phyloP scores from a whole-genome alignment of 2,329 filamentous ascomycete species.

The Xylariaceae sp. region DNA sequence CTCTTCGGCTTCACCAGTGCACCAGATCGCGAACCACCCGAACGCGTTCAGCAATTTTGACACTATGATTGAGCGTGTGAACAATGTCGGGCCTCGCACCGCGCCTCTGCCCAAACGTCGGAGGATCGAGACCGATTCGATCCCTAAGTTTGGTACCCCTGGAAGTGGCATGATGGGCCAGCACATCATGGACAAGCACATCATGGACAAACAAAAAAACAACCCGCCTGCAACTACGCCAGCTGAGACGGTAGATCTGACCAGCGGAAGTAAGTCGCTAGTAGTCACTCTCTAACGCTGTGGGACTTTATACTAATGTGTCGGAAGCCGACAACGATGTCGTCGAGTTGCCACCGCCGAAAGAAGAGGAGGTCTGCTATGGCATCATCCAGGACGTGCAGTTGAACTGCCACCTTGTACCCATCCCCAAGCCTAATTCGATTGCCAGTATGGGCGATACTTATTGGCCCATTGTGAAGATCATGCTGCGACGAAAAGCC shows the following conservation, averaged over 20 bases:
- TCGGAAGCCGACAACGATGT: slow-evolving; percentile 48
- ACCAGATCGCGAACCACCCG: slow-evolving; percentile 1
- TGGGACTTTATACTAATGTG: slow-evolving; percentile 18
- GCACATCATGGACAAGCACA: slow-evolving; percentile 61
- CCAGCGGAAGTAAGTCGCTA: slow-evolving; percentile 41
- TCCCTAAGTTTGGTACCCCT: slow-evolving; percentile 40
- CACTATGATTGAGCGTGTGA: slow-evolving; percentile 67
- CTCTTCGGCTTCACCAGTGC: slow-evolving; percentile 14
- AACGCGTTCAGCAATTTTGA: slow-evolving; percentile 41
- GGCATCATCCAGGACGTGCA: slow-evolving; percentile 66
- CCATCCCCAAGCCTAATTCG: slow-evolving; percentile 60
- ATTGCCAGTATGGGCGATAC: slow-evolving; percentile 52
- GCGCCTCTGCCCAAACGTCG: slow-evolving; percentile 58
- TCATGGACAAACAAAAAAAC: slow-evolving; percentile 55
- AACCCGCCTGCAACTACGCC: slow-evolving; percentile 23
- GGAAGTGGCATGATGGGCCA: slow-evolving; percentile 57
- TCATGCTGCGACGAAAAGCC: slow-evolving; percentile 58
- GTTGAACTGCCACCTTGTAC: slow-evolving; percentile 63
- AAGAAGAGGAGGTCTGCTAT: slow-evolving; percentile 71
- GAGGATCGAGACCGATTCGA: slow-evolving; percentile 47
- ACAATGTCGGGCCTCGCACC: slow-evolving; percentile 65
- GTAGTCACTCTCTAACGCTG: slow-evolving; percentile 9
- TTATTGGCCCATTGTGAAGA: slow-evolving; percentile 69
- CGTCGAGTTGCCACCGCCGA: slow-evolving; percentile 52
- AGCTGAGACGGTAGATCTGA: slow-evolving; percentile 53